Base-by-base conservation (phyloP, 306 rosid species). In the Morella rubra region DNA sequence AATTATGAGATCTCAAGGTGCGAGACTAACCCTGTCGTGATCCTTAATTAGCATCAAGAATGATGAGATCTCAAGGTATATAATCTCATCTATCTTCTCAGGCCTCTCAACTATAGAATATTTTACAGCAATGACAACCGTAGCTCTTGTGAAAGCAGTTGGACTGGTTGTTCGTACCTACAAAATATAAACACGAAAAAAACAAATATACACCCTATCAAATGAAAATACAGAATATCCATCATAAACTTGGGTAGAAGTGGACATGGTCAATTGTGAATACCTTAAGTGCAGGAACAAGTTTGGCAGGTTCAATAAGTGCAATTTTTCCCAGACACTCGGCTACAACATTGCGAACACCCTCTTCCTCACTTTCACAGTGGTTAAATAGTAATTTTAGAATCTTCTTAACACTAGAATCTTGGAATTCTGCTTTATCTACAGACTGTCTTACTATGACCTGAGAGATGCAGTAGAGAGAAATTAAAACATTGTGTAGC, bases 341-440 rank as follows among this genome's bases (percentile, higher is more conserved):
- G 0, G 99, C 99, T 66, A 93, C 99, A 5, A 96, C 99, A 74
- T 96, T 96, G 76, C 99, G 96, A 79, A 96, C 98, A 60, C 98
- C 99, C 82, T 96, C 99, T 86, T 96, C 99, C 79, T 96, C 98
- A 45, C 99, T 93, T 84, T 92, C 99, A 77, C 99, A 91, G 84
- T 96, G 97, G 76, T 96, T 96, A 78, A 96, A 93, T 69, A 96
- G 97, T 80, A 96, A 86, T 70, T 89, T 87, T 79, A 96, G 97
- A 77, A 96, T 96, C 86, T 93, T 96, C 89, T 96, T 97, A 40
- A 96, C 99, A 85, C 97, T 96, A 18, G 91, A 91, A 78, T 96
- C 99, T 82, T 88, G 96, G 72, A 96, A 96, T 77, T 96, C 99
- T 46, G 98, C 86, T 77, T 93, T 96, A 80, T 96, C 99, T 27